These are phyloP conservation scores for Russula abietina DNA, from an alignment of 768 basidiomycete genomes.

Conservation along the genomic window DNA sequence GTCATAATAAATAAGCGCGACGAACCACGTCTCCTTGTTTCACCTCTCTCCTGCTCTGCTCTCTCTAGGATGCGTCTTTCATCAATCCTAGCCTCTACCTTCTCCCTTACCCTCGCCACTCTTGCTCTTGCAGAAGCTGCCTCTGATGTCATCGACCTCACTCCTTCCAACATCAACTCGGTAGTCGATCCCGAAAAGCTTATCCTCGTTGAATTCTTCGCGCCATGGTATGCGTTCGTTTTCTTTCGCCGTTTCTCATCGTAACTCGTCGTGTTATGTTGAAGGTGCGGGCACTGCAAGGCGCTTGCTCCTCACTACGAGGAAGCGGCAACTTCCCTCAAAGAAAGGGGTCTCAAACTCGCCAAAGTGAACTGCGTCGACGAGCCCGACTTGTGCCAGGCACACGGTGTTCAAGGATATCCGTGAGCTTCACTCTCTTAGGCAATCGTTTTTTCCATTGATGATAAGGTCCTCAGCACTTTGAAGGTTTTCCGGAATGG, in stretches of 20 bases:
- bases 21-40: not conserved
- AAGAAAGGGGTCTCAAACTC: slow-evolving; percentile 82
- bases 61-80: slow-evolving; percentile 58
- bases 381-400: slow-evolving; percentile 83
- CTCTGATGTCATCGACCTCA: slow-evolving; percentile 81
- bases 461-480: slow-evolving; percentile 44
- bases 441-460: not conserved
- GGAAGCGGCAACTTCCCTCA: slow-evolving; percentile 88
- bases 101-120: slow-evolving; percentile 49
- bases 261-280: not conserved
- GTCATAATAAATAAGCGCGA: slow-evolving; percentile 2
- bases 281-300: slow-evolving; percentile 93
- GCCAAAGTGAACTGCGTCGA: slow-evolving; percentile 98
- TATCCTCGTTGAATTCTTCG: slow-evolving; percentile 93
- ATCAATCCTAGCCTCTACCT: slow-evolving; percentile 41
- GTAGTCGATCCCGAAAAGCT: slow-evolving; percentile 60
- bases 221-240: slow-evolving; percentile 55
- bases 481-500: slow-evolving; percentile 91
- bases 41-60: slow-evolving; percentile 24
- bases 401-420: slow-evolving; percentile 87
- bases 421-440: slow-evolving; percentile 53
- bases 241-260: not conserved
- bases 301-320: slow-evolving; percentile 92
- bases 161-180: slow-evolving; percentile 59
- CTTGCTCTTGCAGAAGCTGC: slow-evolving; percentile 47